These are phyloP conservation scores for Septoria petroselini DNA, from an alignment of 2,329 filamentous ascomycete genomes.

Conservation along the genomic window DNA sequence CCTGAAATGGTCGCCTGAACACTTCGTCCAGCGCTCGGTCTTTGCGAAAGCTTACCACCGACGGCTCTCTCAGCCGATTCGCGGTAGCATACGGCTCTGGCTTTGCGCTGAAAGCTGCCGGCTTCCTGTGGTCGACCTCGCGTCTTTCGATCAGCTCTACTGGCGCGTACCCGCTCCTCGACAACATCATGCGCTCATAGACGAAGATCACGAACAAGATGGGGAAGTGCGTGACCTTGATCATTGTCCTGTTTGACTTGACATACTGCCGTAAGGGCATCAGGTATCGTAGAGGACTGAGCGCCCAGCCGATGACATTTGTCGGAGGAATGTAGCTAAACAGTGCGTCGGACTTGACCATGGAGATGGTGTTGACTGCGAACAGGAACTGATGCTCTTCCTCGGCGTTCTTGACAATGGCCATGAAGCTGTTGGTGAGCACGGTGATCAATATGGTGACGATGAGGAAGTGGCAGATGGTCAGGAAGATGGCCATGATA, in stretches of 20 bases:
- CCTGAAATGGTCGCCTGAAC: constrained; percentile 66
- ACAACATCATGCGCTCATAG: constrained; percentile 79
- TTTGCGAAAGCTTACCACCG: constrained; percentile 82
- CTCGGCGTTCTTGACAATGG: constrained; percentile 86
- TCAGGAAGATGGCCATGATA: constrained; percentile 77
- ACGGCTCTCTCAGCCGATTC: constrained; percentile 64
- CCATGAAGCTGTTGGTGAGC: constrained; percentile 95
- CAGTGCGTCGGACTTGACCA: constrained; percentile 96
- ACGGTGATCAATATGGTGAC: constrained; percentile 94
- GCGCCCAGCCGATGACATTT: constrained; percentile 85
- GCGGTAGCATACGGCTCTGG: constrained; percentile 68
- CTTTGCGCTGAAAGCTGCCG: constrained; percentile 35
- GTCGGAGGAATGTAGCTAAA: constrained; percentile 92
- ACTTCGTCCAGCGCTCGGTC: constrained; percentile 88
- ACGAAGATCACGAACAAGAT: constrained; percentile 80
- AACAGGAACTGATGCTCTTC: constrained; percentile 92
- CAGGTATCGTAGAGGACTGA: constrained; percentile 76
- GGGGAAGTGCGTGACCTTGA: constrained; percentile 87
- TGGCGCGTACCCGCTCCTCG: constrained; percentile 72
- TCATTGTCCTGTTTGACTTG: constrained; percentile 80
- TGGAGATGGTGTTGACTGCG: constrained; percentile 93
- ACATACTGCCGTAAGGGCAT: constrained; percentile 81
- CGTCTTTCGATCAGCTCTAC: constrained; percentile 78
- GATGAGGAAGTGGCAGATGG: constrained; percentile 92
- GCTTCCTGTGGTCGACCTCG: constrained; percentile 29